Evolutionary conservation across 202 grass and related monocot genomes (phyloP), one percentile per base, ranked within the genome.

Genomic region (Zoysia matrella): DNA sequence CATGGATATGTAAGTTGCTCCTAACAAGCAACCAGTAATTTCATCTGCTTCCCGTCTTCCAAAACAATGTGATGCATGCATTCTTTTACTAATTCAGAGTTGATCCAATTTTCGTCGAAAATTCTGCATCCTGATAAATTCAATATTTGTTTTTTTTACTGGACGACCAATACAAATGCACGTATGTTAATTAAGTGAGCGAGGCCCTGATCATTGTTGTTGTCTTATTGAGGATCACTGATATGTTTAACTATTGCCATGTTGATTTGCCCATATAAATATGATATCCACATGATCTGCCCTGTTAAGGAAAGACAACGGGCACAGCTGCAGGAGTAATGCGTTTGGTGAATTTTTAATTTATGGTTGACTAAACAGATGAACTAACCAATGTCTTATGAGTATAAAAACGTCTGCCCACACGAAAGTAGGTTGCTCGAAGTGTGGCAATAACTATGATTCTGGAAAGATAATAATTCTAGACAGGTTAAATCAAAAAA

Each of bases 311-410:
- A 80, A 66, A 66, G 80, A 67, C 66, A 83, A 48, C 60, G 7
- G 12, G 70, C 65, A 53, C 69, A 83, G 80, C 67, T 83, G 80
- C 69, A 65, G 47, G 46, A 65, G 55, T 65, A 63, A 70, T 75
- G 55, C 50, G 80, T 90, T 90, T 72, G 88, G 83, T 90, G 84
- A 75, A 69, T 82, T 83, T 71, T 64, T 52, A 86, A 55, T 75
- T 47, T 79, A 60, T 77, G 78, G 83, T 83, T 90, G 88, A 90
- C 88, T 75, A 86, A 90, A 65, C 70, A 80, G 75, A 65, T 60
- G 69, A 80, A 11, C 75, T 56, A 79, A 71, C 63, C 56, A 65
- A 71, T 75, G 66, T 52, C 54, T 15, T 71, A 80, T 36, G 49
- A 63, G 49, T 57, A 73, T 53, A 65, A 70, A 86, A 47, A 36